Base-by-base conservation (phyloP, 192 early-diverging fungal species). In the Mortierella hygrophila region DNA sequence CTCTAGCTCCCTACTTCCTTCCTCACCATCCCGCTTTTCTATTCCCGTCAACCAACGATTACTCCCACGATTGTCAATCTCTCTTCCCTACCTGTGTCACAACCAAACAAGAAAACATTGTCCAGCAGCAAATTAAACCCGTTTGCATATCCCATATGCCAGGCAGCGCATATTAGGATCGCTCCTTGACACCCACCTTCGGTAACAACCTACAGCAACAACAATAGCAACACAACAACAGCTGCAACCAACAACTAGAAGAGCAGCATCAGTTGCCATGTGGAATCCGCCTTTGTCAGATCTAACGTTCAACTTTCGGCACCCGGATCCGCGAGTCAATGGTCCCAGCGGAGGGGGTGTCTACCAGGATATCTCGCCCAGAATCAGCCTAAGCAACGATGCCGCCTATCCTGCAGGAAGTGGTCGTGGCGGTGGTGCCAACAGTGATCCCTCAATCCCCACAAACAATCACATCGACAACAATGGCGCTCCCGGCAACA, bases 261-360 rank as follows among this genome's bases (percentile, higher is more conserved):
- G 42, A 72, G 44, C 15, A 23, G 71, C 26, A 41, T 29, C 21
- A 3, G 40, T 46, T 70, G 35, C 74, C 20, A 85, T 85, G 83
- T 85, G 83, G 83, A 85, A 85, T 72, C 83, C 83, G 26, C 83
- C 78, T n/a, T 57, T 63, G 10, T 75, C 83, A 16, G 83, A 80
- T 55, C 6, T 85, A 46, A 78, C 68, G 52, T 60, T 74, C 54
- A 79, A 47, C 60, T 37, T 72, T 32, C 70, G 70, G 32, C 68
- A n/a, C 40, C 75, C 74, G 8, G 20, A 21, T 0, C 18, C 35
- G 20, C 26, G 21, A 37, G 32, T 52, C 21, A 29, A 42, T 65
- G 15, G 42, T 68, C 75, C 32, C 74, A 55, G 20, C 32, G 49
- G 54, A 57, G 26, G 74, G 37, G 69, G 60, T 46, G 55, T 29